Percentiles rank a stretch among this genome's conserved stretches.
phyloP scores from a whole-genome alignment of 352 stramenopile genomes.

The Globisporangium okanoganense region DNA sequence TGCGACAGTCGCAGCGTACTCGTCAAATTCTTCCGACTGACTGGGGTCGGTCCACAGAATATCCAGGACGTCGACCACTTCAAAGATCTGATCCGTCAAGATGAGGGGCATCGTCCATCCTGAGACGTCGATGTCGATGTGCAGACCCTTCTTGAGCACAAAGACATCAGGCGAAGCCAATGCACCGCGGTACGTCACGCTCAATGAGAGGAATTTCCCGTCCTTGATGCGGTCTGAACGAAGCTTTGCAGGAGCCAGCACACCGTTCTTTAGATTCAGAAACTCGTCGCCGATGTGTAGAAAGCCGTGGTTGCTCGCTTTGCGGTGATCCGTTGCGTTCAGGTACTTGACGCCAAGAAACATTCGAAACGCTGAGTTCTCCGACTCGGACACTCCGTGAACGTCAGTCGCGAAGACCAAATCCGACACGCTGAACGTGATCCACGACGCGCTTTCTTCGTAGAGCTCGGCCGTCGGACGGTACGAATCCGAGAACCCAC shows the following conservation, averaged over 20 bases:
- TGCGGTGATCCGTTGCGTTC: slow-evolving; percentile 62
- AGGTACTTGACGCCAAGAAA: slow-evolving; percentile 58
- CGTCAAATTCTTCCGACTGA: slow-evolving; percentile 10
- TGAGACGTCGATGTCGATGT: slow-evolving; percentile 64
- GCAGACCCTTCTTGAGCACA: slow-evolving; percentile 51
- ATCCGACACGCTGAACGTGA: slow-evolving; percentile 65
- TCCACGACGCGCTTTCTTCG: slow-evolving; percentile 58
- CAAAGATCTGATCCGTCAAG: slow-evolving; percentile 66
- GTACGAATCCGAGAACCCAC: slow-evolving; percentile 75
- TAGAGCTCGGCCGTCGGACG: slow-evolving; percentile 39
- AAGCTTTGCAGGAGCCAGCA: slow-evolving; percentile 66
- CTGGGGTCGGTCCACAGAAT: slow-evolving; percentile 52
- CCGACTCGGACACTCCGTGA: slow-evolving; percentile 56
- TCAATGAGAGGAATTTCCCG: slow-evolving; percentile 53
- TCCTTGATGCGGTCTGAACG: slow-evolving; percentile 55
- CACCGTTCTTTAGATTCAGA: slow-evolving; percentile 70
- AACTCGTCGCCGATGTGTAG: slow-evolving; percentile 85
- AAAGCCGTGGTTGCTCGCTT: slow-evolving; percentile 66
- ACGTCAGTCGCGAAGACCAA: slow-evolving; percentile 61
- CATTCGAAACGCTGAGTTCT: slow-evolving; percentile 58
- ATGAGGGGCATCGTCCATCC: slow-evolving; percentile 78
- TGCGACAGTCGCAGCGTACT: background rate
- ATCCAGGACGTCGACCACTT: slow-evolving; percentile 67
- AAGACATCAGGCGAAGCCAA: slow-evolving; percentile 38
- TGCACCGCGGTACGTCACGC: slow-evolving; percentile 61